phyloP scores from a whole-genome alignment of 2,329 filamentous ascomycete genomes.

The Truncatella angustata region DNA sequence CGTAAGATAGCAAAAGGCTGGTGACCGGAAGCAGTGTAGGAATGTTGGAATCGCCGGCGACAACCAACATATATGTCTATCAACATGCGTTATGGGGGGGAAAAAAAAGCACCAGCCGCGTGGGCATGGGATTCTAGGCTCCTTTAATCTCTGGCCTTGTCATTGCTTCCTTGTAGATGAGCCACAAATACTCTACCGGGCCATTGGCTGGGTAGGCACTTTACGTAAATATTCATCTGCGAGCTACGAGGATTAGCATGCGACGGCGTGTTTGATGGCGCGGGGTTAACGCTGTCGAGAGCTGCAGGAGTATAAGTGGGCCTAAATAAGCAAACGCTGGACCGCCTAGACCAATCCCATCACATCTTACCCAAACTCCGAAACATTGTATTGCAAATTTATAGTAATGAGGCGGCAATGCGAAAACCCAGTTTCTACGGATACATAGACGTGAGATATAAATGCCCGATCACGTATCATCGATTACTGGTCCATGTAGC shows the following conservation, averaged over 20 bases:
- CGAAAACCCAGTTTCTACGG: no score
- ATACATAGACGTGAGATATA: no score
- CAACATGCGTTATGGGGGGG: not conserved
- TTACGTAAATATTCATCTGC: not conserved
- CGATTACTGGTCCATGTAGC: no score
- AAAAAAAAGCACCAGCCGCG: not conserved
- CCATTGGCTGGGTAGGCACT: not conserved
- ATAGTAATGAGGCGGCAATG: no score
- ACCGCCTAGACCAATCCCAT: no score
- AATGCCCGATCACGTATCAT: no score
- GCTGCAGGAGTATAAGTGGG: no score
- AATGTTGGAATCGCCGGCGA: not conserved
- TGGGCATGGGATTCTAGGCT: not conserved
- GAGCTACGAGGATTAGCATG: not conserved
- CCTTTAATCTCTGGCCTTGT: slow-evolving; percentile 5
- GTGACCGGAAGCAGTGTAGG: not conserved
- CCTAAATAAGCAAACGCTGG: no score
- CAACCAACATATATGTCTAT: not conserved
- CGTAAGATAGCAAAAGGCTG: not conserved
- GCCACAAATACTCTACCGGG: not conserved
- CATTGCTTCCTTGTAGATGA: not conserved
- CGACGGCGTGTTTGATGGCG: not conserved
- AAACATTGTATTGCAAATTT: no score
- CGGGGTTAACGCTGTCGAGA: not conserved
- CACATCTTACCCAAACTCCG: no score